Evolutionary conservation across 2,329 filamentous ascomycete genomes (phyloP), one percentile per base, ranked within the genome.

Genomic region (Trichoderma guizhouense): DNA sequence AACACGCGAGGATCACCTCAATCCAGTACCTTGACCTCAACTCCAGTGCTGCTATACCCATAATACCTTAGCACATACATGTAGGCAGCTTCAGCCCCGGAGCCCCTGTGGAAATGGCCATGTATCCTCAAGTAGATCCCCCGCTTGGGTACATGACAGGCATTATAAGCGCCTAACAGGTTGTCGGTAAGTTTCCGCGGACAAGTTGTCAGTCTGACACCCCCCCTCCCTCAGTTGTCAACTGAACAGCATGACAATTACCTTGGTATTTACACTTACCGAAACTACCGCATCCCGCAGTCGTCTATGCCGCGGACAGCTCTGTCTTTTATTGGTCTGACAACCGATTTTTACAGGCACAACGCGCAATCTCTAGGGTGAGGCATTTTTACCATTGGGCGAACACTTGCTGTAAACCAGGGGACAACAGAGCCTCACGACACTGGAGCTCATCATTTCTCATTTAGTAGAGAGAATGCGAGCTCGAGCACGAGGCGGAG

Each of bases 301-400:
- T n/a, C 30, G 55, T 55, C 43, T 66, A 14, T 34, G 24, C 30
- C 9, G 47, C 14, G 21, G 63, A n/a, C 21, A 64, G 26, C 12
- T 34, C 26, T 51, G 39, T 18, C 30, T 53, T 34, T 18, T 14
- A n/a, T 66, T 51, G 28, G 53, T 14, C 28, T 66, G n/a, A 47
- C 21, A 57, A 55, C 47, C 3, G 55, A 24, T 21, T 28, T n/a
- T 28, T 32, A 39, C 30, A 55, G 30, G 21, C 28, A 36, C 43
- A 28, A 30, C 11, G 9, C 28, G 36, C 36, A 63, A 21, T 30
- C 28, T 63, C 61, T 8, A 36, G 30, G 2, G 36, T 36, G 63
- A 55, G 63, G 63, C 30, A 66, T 57, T 66, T 66, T 66, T 57
- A 57, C 26, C 14, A 66, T 66, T 66, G 47, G 63, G 21, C 47